Base-by-base conservation (phyloP, 2,329 filamentous ascomycete species). In the Capronia epimyces region DNA sequence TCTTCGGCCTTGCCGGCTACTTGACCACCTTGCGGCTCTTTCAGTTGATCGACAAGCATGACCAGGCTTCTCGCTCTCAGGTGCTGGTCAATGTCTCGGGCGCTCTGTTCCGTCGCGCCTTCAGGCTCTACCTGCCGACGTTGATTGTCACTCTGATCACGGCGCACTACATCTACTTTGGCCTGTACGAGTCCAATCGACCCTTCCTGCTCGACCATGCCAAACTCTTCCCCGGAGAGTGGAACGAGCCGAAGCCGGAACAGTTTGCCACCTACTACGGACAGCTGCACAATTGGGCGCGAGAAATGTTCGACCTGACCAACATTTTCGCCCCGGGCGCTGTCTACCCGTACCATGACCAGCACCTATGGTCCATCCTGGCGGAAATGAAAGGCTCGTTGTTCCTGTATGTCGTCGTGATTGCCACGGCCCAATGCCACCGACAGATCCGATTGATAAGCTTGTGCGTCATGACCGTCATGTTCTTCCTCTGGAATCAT, bases 1-100 rank as follows among this genome's bases (percentile, higher is more conserved):
- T 75, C 62, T 75, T 75, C 56, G 69, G 74, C 27, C 68, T 75
- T 20, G 73, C 71, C 4, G 72, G 72, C 45, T 75, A 75, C 49
- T 67, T 74, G 27, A 65, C 74, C 31, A 72, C 72, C 13, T 41
- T 60, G 24, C 57, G 59, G 16, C 42, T 61, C 8, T 70, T 70
- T 49, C 68, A 69, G 49, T 66, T 68, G 3, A 58, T 71, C 44
- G 71, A 68, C 58, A 63, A 65, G 34, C 68, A 70, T 43, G 67
- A 67, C 34, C 66, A 59, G 50, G 58, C 64, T 25, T 64, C 68
- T 6, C 72, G 67, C 58, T 67, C 67, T 20, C 66, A 71, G 50
- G 67, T 69, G 1, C 68, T 72, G 39, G 60, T 64, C 15, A 63
- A 62, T 6, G 58, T 74, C 18, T 67, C 70, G 15, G 72, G 70